Percentiles rank a stretch among this genome's conserved stretches.
phyloP scores from a whole-genome alignment of 1,139 yeast species.

The Yamadazyma kanchanaburiensis region DNA sequence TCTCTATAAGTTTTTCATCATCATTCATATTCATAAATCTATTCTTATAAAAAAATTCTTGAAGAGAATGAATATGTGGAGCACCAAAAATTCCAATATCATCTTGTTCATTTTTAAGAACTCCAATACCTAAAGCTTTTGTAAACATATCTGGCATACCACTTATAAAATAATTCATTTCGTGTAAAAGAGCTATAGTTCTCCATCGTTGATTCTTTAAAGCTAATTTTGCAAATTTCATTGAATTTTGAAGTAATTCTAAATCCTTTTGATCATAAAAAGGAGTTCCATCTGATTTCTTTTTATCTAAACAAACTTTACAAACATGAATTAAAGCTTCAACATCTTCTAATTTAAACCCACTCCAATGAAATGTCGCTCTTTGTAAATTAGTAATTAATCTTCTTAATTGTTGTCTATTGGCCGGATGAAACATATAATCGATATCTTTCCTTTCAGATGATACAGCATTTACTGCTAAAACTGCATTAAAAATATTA shows the following conservation, averaged over 20 bases:
- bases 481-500: slow-evolving; percentile 60
- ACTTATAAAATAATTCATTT: slow-evolving; percentile 54
- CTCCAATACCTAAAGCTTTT: slow-evolving; percentile 42
- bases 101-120: slow-evolving; percentile 18
- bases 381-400: slow-evolving; percentile 60
- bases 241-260: slow-evolving; percentile 35
- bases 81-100: slow-evolving; percentile 52
- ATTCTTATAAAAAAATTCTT: slow-evolving; percentile 52
- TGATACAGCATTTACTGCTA: slow-evolving; percentile 71
- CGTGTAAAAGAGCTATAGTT: slow-evolving; percentile 54
- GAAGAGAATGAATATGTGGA: slow-evolving; percentile 53
- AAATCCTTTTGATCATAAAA: slow-evolving; percentile 37
- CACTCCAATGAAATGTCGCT: slow-evolving; percentile 74
- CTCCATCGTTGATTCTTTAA: slow-evolving; percentile 53
- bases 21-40: slow-evolving; percentile 36
- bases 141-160: slow-evolving; percentile 41
- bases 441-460: slow-evolving; percentile 66
- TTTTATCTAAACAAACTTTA: slow-evolving; percentile 40
- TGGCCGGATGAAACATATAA: slow-evolving; percentile 66
- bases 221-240: slow-evolving; percentile 45
- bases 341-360: slow-evolving; percentile 56
- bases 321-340: slow-evolving; percentile 50
- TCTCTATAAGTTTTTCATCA: slow-evolving; percentile 20
- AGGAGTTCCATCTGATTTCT: slow-evolving; percentile 16
- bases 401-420: slow-evolving; percentile 50